Conservation (phyloP, 1,284 basidiomycete species). For the Blastosporella zonata region DNA sequence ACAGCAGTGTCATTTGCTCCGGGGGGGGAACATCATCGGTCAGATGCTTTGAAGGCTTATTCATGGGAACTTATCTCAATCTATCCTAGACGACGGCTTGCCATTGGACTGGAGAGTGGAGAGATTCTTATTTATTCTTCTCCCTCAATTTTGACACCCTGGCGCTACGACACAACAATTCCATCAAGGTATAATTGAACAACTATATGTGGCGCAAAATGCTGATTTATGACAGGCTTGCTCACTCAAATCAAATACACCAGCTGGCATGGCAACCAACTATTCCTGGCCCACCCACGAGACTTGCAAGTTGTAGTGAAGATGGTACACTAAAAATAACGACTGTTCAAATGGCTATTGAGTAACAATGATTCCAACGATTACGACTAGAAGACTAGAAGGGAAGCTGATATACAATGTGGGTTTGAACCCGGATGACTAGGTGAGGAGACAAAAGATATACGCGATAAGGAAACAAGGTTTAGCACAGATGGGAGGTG, state of each 20-base stretch:
- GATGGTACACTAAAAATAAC: conserved; percentile 78
- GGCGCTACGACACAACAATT: conserved; percentile 47
- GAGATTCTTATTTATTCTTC: conserved; percentile 57
- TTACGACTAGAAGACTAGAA: conserved; percentile 26
- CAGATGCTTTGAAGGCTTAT: conserved; percentile 15
- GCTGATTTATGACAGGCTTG: conserved; percentile 39
- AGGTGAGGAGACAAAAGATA: conserved; percentile 34
- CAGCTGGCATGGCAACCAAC: conserved; percentile 64
- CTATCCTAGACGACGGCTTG: conserved; percentile 51
- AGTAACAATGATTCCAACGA: conserved; percentile 28
- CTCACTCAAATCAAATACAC: conserved; percentile 69
- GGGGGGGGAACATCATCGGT: conserved; percentile 38
- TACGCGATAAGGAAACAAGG: conserved; percentile 68
- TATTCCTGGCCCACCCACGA: conserved; percentile 23
- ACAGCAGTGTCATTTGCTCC: conserved; percentile 69
- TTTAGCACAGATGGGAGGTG: conserved; percentile 31
- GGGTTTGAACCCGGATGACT: conserved; percentile 39
- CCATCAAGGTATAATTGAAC: conserved; percentile 41
- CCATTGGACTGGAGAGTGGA: conserved; percentile 72
- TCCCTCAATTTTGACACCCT: conserved; percentile 34
- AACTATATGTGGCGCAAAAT: neutral
- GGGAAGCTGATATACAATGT: conserved; percentile 69
- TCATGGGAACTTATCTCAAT: neutral
- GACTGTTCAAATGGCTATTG: conserved; percentile 49
- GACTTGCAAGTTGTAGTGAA: conserved; percentile 61